These are phyloP conservation scores for Aspergillus brunneoviolaceus DNA, from an alignment of 2,329 filamentous ascomycete species.

Conservation along the genomic window DNA sequence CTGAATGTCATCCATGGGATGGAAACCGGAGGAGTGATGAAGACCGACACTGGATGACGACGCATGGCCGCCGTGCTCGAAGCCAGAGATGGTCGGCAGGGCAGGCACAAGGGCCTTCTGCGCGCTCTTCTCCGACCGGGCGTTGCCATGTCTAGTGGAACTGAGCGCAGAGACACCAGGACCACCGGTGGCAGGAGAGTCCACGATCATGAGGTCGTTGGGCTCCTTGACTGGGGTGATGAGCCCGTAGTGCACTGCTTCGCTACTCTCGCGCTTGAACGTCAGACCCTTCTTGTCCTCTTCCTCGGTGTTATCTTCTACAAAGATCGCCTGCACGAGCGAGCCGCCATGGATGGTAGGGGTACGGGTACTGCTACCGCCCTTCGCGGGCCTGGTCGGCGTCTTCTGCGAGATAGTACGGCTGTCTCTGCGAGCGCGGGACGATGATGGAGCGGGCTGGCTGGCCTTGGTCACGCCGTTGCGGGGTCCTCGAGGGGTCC, in stretches of 20 bases:
- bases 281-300: constrained; percentile 1
- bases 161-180: neutral
- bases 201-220: neutral
- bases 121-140: neutral
- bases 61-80: neutral
- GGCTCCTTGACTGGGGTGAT: neutral
- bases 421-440: neutral
- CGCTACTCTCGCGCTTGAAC: constrained; percentile 8
- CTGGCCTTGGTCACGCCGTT: constrained; percentile 18
- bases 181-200: neutral
- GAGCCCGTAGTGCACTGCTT: neutral
- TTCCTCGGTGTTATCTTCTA: constrained; percentile 13
- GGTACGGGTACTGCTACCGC: neutral
- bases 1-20: neutral
- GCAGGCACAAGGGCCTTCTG: neutral
- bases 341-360: neutral
- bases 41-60: neutral
- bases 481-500: constrained; percentile 19
- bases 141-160: neutral
- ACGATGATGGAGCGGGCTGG: constrained; percentile 7
- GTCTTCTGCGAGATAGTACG: neutral
- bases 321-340: constrained; percentile 17
- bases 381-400: constrained; percentile 4
- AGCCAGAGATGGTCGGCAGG: neutral
- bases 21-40: neutral